A percentile compares a stretch with the other conserved stretches of the same genome.
phyloP scores from a whole-genome alignment of 2,329 filamentous ascomycete species.

The Gremmenia infestans region DNA sequence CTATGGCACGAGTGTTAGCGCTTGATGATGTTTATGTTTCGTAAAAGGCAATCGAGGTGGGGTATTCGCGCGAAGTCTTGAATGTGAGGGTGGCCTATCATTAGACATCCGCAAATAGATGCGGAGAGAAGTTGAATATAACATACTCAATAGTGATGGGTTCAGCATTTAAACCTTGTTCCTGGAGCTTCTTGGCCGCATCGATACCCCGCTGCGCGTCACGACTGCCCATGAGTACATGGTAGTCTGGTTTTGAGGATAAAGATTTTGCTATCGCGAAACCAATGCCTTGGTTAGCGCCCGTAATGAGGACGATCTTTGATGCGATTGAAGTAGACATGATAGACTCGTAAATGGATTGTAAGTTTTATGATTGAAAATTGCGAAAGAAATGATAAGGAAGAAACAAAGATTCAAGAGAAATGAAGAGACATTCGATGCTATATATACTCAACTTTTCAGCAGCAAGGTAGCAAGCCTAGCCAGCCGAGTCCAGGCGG shows the following conservation, averaged over 20 bases:
- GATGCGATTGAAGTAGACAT: background rate
- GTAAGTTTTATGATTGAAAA: too few species aligned
- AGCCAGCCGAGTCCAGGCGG: too few species aligned
- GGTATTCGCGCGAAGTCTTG: too few species aligned
- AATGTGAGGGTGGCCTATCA: too few species aligned
- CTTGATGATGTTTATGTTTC: too few species aligned
- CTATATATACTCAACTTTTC: too few species aligned
- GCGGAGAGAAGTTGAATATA: background rate
- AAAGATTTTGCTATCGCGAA: constrained; percentile 32
- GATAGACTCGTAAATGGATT: background rate
- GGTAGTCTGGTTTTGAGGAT: constrained; percentile 3
- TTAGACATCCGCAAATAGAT: background rate
- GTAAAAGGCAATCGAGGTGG: too few species aligned
- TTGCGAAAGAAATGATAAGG: too few species aligned
- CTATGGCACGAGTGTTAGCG: background rate
- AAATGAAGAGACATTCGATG: too few species aligned
- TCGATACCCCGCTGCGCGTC: constrained; percentile 4
- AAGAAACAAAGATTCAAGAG: too few species aligned
- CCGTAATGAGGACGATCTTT: constrained; percentile 31
- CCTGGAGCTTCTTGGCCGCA: constrained; percentile 7
- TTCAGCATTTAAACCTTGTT: background rate
- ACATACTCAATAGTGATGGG: background rate
- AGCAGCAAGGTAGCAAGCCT: too few species aligned
- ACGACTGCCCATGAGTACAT: constrained; percentile 13
- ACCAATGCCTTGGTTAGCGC: constrained; percentile 39